Evolutionary conservation across 306 rosid species (phyloP), one percentile per base, ranked within the genome.

Genomic region (Rosa persica): DNA sequence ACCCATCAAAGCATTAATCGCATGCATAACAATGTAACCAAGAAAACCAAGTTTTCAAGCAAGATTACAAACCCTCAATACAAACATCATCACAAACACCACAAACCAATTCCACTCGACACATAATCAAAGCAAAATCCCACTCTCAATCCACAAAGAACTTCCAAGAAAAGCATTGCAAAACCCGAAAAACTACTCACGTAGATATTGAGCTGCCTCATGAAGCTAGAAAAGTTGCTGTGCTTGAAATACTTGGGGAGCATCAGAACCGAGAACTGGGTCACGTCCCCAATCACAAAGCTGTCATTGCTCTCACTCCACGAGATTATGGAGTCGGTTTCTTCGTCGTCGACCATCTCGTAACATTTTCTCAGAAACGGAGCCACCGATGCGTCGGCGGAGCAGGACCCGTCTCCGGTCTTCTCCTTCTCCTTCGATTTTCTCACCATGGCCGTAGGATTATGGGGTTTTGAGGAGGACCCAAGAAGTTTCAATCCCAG

Each of bases 141-240:
- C 39, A 27, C 25, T 12, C 36, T 4, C 17, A 62, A 40, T 17
- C 27, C 30, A 79, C 15, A 47, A 25, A 67, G 20, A 62, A 57
- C 8, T 27, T 8, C 2, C 70, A 73, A 19, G 39, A 23, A 72
- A 60, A 17, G 39, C 25, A 55, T n/a, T 55, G 34, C 23, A 19
- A 52, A 51, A 51, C 57, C 57, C 10, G 57, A 51, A 64, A 58
- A 65, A 43, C 19, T 15, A 79, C 86, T 49, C 12, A 93, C 98
- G 73, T 93, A 91, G 79, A 91, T 91, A 76, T 93, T 93, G 85
- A 93, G 98, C 64, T 93, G 98, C 48, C 98, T 76, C 88, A 93
- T 86, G 87, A 93, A 93, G 82, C 97, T 93, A 39, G 98, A 90
- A 84, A 90, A 88, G 74, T 93, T 93, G 85, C 86, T 89, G 86